Evolutionary conservation across 2,329 filamentous ascomycete species (phyloP).

Genomic region (Aspergillus hiratsukae): DNA sequence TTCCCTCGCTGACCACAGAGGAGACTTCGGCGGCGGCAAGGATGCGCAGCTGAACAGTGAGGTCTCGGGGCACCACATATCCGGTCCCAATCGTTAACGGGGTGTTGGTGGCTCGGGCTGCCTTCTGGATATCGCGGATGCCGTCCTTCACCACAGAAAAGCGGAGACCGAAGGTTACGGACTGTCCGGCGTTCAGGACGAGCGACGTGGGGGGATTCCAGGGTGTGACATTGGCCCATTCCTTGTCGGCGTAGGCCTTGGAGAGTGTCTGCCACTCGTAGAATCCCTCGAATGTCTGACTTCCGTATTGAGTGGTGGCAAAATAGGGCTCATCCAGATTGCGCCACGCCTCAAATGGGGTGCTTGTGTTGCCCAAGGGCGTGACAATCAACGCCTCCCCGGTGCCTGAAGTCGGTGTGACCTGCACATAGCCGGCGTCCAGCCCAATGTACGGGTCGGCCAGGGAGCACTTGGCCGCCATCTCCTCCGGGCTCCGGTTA

Average conservation of each 20-base stretch:
- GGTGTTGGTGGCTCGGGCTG: constrained; percentile 40
- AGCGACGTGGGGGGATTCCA: constrained; percentile 54
- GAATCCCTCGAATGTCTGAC: constrained; percentile 56
- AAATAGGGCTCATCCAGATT: constrained; percentile 47
- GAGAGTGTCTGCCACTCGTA: constrained; percentile 58
- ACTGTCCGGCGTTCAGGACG: constrained; percentile 43
- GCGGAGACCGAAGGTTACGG: constrained; percentile 47
- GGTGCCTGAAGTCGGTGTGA: constrained; percentile 49
- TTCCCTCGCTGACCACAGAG: constrained; percentile 2
- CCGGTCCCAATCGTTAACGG: constrained; percentile 52
- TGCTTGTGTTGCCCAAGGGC: constrained; percentile 43
- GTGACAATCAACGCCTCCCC: constrained; percentile 54
- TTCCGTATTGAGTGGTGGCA: constrained; percentile 43
- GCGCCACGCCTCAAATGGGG: constrained; percentile 51
- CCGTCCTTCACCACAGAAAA: constrained; percentile 47
- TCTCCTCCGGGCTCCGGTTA: constrained; percentile 45
- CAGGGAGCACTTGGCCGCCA: constrained; percentile 50
- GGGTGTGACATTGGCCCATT: constrained; percentile 49
- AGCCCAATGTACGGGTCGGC: constrained; percentile 59
- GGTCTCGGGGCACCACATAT: constrained; percentile 50
- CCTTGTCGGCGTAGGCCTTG: constrained; percentile 52
- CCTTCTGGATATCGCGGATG: constrained; percentile 46
- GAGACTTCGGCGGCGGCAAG: constrained; percentile 26
- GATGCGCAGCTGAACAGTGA: constrained; percentile 45
- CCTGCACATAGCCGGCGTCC: constrained; percentile 54